These are phyloP conservation scores for Cicer cuneatum DNA, from an alignment of 306 rosid species.

Conservation along the genomic window DNA sequence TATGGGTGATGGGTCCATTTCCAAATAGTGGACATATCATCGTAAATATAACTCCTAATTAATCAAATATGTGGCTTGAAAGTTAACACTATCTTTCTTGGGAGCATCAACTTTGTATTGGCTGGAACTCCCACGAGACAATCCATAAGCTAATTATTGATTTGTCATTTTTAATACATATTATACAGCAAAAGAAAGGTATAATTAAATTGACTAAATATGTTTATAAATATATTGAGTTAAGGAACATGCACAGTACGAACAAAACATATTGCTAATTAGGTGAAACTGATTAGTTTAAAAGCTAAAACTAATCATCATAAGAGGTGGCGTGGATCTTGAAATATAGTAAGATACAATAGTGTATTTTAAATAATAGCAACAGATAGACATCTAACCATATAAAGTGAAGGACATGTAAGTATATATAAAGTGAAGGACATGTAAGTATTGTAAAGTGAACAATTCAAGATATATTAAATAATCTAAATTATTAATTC, in stretches of 20 bases:
- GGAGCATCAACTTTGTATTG: conserved; percentile 59
- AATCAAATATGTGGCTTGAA: conserved; percentile 54
- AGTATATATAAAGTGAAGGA: not conserved
- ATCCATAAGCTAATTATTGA: conserved; percentile 42
- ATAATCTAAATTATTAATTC: not conserved
- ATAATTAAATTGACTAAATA: conserved; percentile 7
- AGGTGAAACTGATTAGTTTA: conserved; percentile 58
- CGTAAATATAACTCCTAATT: conserved; percentile 9
- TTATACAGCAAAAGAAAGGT: not conserved
- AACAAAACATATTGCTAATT: conserved; percentile 50
- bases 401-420: not conserved
- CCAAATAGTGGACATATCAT: conserved; percentile 39
- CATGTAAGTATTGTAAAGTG: not conserved
- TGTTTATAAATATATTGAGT: conserved; percentile 5
- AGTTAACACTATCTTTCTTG: conserved; percentile 63
- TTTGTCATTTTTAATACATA: not conserved
- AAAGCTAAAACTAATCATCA: conserved; percentile 26
- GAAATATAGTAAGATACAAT: conserved; percentile 8
- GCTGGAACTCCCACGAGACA: conserved; percentile 48
- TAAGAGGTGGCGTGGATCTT: conserved; percentile 33
- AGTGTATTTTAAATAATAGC: conserved; percentile 8
- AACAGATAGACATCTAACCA: conserved; percentile 31
- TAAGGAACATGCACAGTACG: conserved; percentile 45
- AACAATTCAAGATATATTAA: not conserved
- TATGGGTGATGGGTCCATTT: conserved; percentile 49